These are phyloP conservation scores for Echeveria elegans DNA, from an alignment of 164 flowering plant species.

Conservation along the genomic window DNA sequence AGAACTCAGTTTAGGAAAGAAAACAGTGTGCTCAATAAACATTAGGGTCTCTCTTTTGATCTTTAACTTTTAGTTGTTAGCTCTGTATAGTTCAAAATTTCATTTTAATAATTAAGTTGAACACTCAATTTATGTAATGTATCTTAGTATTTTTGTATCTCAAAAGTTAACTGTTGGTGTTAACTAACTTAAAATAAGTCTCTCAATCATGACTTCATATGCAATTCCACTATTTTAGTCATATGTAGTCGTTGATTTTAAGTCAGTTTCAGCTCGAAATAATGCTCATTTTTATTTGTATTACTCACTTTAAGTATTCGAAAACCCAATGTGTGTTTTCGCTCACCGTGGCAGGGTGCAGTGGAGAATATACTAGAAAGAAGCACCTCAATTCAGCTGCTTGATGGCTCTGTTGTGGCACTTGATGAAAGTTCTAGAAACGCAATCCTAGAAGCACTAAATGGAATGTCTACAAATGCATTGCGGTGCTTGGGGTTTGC, in stretches of 20 bases:
- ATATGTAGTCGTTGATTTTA: no score
- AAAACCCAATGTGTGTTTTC: background rate
- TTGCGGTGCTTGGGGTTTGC: slow-evolving; percentile 94
- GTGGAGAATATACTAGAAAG: slow-evolving; percentile 86
- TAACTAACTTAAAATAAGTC: no score
- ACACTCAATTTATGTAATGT: background rate
- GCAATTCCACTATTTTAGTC: no score
- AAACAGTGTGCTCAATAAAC: no score
- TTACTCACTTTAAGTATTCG: no score
- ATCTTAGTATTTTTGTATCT: no score
- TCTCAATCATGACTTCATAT: no score
- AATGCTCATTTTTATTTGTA: no score
- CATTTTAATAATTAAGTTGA: background rate
- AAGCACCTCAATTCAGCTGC: slow-evolving; percentile 62
- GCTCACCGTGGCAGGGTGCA: slow-evolving; percentile 66
- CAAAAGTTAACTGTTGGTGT: no score
- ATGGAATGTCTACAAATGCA: slow-evolving; percentile 64
- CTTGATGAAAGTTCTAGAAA: slow-evolving; percentile 41
- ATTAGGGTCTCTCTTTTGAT: no score
- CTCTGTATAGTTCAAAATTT: background rate
- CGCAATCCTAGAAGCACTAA: slow-evolving; percentile 37
- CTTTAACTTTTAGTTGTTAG: background rate
- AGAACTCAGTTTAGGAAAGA: no score
- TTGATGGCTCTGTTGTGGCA: slow-evolving; percentile 65
- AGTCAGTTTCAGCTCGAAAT: no score